A percentile compares a stretch with the other conserved stretches of the same genome.
Evolutionary conservation across 257 asterid species (phyloP).

Genomic region (Capsicum chinense): DNA sequence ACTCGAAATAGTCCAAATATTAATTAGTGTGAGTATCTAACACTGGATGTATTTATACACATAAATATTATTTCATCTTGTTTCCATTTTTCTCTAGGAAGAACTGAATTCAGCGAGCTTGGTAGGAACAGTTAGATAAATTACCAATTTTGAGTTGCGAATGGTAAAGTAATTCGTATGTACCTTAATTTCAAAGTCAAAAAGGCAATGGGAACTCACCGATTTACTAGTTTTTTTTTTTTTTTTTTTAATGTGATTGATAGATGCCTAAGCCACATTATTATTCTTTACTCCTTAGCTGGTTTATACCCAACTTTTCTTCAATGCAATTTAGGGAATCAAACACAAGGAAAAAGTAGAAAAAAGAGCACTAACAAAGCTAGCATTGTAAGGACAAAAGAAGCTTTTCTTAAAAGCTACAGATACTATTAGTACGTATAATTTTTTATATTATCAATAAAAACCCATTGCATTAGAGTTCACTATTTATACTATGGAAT

Average conservation of each 20-base stretch:
- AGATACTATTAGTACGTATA: background rate
- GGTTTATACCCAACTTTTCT: slow-evolving; percentile 65
- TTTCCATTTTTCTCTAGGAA: background rate
- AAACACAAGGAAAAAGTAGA: slow-evolving; percentile 24
- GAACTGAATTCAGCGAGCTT: background rate
- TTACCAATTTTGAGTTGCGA: background rate
- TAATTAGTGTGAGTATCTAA: too few relatives aligned
- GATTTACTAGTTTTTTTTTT: background rate
- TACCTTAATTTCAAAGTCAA: slow-evolving; percentile 33
- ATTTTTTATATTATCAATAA: background rate
- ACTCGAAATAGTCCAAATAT: background rate
- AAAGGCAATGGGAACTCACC: slow-evolving; percentile 39
- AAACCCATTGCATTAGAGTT: background rate
- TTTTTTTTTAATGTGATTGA: background rate
- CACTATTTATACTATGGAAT: slow-evolving; percentile 16
- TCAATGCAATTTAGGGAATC: slow-evolving; percentile 7
- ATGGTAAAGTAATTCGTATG: background rate
- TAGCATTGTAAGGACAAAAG: slow-evolving; percentile 56
- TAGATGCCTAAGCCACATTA: slow-evolving; percentile 47
- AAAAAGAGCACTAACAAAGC: slow-evolving; percentile 53
- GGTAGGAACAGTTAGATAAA: slow-evolving; percentile 1
- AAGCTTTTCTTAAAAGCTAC: slow-evolving; percentile 42
- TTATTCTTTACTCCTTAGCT: slow-evolving; percentile 49
- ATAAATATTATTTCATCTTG: background rate
- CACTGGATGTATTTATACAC: too few relatives aligned